phyloP scores from a whole-genome alignment of 2,329 filamentous ascomycete genomes.

The Aspergillus hiratsukae region DNA sequence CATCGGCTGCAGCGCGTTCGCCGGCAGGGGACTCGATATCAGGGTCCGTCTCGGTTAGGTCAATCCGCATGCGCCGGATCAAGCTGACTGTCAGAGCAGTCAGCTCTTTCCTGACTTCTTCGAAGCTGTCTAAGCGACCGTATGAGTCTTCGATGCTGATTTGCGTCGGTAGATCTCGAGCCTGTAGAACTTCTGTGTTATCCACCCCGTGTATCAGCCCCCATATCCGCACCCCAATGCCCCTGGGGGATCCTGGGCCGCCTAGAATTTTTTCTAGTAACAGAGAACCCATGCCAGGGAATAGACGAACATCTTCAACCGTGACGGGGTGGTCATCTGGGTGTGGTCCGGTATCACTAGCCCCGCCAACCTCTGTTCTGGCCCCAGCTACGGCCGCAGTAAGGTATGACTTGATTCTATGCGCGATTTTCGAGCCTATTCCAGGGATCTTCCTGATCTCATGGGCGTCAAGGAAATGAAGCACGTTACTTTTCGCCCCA shows the following conservation, averaged over 20 bases:
- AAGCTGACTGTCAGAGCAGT: constrained; percentile 65
- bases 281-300: constrained; percentile 59
- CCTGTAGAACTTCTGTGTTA: constrained; percentile 65
- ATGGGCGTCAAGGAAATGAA: constrained; percentile 68
- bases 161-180: constrained; percentile 70
- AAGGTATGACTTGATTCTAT: constrained; percentile 48
- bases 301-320: constrained; percentile 60
- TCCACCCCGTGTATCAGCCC: constrained; percentile 77
- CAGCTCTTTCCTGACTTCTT: constrained; percentile 65
- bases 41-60: constrained; percentile 59
- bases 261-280: constrained; percentile 65
- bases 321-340: constrained; percentile 53
- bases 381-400: not conserved
- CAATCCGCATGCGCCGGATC: constrained; percentile 70
- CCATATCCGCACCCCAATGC: constrained; percentile 71
- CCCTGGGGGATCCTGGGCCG: constrained; percentile 65
- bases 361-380: not conserved
- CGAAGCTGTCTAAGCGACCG: constrained; percentile 60
- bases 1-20: constrained; percentile 7
- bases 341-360: not conserved
- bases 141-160: constrained; percentile 97
- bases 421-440: constrained; percentile 74
- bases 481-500: constrained; percentile 47
- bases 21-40: constrained; percentile 14
- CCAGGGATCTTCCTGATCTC: constrained; percentile 78